phyloP scores from a whole-genome alignment of 2,329 filamentous ascomycete genomes.

The Sclerotinia glacialis region DNA sequence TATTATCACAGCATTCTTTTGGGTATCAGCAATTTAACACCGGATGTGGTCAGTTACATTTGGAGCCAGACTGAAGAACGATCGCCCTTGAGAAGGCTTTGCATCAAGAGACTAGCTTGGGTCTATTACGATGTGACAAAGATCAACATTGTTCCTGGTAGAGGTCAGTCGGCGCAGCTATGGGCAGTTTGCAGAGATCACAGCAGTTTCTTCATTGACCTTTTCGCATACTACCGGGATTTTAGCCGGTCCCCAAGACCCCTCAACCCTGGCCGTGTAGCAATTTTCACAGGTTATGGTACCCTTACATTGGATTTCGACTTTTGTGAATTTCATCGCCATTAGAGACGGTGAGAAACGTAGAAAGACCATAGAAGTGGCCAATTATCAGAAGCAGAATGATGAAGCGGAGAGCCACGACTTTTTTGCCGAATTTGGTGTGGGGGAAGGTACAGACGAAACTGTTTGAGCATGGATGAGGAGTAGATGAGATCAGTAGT shows the following conservation, averaged over 20 bases:
- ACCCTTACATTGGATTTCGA: not conserved
- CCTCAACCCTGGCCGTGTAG: not conserved
- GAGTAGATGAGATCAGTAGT: no score
- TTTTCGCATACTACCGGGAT: not conserved
- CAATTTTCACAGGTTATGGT: not conserved
- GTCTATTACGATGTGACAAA: not conserved
- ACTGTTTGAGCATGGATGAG: no score
- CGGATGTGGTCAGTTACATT: not conserved
- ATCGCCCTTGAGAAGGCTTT: not conserved
- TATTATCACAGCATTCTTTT: not conserved
- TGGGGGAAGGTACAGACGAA: no score
- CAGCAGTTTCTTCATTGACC: not conserved
- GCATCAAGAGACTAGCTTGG: not conserved
- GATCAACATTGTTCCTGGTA: not conserved
- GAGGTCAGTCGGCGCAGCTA: not conserved
- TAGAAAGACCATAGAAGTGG: not conserved
- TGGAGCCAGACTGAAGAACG: not conserved
- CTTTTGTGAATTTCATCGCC: not conserved
- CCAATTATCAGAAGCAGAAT: not conserved
- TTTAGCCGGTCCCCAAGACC: not conserved
- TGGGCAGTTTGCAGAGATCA: not conserved
- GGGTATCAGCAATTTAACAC: not conserved
- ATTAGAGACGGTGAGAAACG: not conserved
- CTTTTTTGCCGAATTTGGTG: not conserved
- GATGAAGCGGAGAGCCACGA: not conserved